Evolutionary conservation across 2,329 filamentous ascomycete genomes (phyloP).

Genomic region (Endoconidiophora polonica): DNA sequence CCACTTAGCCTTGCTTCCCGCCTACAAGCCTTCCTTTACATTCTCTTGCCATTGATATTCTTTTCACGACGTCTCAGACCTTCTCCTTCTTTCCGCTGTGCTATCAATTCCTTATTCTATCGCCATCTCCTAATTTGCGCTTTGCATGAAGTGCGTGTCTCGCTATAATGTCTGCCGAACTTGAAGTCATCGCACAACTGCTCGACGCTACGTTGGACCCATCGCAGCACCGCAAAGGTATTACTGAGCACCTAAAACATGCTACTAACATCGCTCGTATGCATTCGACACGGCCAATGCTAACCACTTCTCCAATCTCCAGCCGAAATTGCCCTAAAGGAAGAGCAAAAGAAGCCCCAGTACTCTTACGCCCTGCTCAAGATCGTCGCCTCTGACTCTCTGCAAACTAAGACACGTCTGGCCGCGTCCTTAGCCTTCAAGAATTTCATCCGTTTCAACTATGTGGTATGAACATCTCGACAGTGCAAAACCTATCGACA

Average conservation of each 20-base stretch:
- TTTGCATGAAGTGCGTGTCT: conserved; percentile 2
- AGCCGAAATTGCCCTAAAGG: conserved; percentile 71
- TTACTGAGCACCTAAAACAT: neutral
- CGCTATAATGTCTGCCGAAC: conserved; percentile 36
- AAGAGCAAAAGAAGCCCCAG: conserved; percentile 65
- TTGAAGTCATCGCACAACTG: conserved; percentile 56
- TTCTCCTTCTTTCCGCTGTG: neutral
- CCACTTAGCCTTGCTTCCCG: neutral
- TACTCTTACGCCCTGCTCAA: conserved; percentile 82
- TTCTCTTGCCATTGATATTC: neutral
- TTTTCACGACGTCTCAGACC: conserved; percentile 3
- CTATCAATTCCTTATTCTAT: neutral
- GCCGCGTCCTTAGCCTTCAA: conserved; percentile 91
- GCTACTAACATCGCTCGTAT: neutral
- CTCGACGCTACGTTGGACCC: conserved; percentile 85
- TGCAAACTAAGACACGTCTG: conserved; percentile 64
- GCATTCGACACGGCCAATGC: neutral
- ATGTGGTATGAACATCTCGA: conserved; percentile 42
- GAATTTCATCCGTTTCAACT: conserved; percentile 91
- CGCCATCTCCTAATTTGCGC: conserved; percentile 7
- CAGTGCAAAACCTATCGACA: conserved; percentile 13
- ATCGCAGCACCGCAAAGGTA: conserved; percentile 75
- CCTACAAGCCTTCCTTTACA: neutral
- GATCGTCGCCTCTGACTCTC: conserved; percentile 62
- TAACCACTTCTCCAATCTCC: conserved; percentile 14